Evolutionary conservation across 495 filamentous ascomycete genomes (phyloP), one percentile per base, ranked within the genome.

Genomic region (Aspergillus avenaceus): DNA sequence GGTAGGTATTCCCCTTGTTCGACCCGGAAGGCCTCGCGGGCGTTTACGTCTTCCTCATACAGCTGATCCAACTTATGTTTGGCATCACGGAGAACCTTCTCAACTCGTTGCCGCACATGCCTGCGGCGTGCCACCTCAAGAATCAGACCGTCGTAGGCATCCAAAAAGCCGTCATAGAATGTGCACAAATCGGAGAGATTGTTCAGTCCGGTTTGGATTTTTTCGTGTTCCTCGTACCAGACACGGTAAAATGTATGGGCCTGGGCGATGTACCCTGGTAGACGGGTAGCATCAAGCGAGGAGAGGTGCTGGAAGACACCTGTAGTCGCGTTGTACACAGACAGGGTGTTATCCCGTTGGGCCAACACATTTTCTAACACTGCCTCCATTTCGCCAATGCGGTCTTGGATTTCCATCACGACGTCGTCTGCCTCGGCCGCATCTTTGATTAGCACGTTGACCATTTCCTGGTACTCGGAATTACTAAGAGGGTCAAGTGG

Each of bases 391-490:
- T 86, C 81, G 7, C 76, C 74, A 18, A 88, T 81, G 36, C 81
- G 82, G 48, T 89, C 84, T 50, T 85, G 79, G 41, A 98, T 83
- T 56, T 98, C 93, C 46, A 75, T 67, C 2, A 96, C 85, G 12
- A 97, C 93, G 56, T 95, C 93, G 8, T 95, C 90, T 1, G 96
- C 90, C 58, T 95, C 86, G 4, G 74, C 73, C 4, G 93, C 87
- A 63, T 98, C 93, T 47, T 88, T 86, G 28, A 84, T 72, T 21
- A 98, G 78, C 0, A 98, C 86, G 24, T 76, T 74, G 5, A 97
- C 74, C 82, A 97, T 89, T 49, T 96, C 89, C 29, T 74, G 74
- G 25, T 89, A 84, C 53, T 96, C 90, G 44, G 84, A 80, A 2
- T 86, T 78, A 3, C 80, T 85, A 42, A 96, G 80, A 6, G 85